Evolutionary conservation across 192 early-diverging fungal species (phyloP).

Genomic region (Gryganskiella cystojenkinii): DNA sequence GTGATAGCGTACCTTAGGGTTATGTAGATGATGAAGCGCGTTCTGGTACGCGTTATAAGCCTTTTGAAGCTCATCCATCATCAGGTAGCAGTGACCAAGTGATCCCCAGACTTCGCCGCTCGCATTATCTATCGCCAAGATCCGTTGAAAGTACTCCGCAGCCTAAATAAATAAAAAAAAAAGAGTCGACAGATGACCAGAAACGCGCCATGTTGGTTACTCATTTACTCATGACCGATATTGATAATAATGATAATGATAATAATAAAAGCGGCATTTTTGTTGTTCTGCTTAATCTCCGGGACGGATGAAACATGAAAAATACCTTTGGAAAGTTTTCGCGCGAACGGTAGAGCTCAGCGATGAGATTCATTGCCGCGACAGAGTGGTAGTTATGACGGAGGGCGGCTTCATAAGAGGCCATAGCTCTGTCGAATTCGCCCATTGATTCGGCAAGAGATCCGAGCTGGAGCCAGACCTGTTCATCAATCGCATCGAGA

Average conservation of each 20-base stretch:
- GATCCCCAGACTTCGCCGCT: conserved; percentile 98
- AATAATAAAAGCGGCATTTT: background rate
- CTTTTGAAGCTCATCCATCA: conserved; percentile 94
- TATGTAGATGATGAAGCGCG: conserved; percentile 90
- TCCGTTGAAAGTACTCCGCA: conserved; percentile 92
- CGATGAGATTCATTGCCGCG: conserved; percentile 81
- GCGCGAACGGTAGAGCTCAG: conserved; percentile 81
- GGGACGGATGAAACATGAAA: too few relatives aligned
- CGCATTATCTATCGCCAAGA: conserved; percentile 80
- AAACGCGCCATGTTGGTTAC: too few relatives aligned
- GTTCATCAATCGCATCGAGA: conserved; percentile 65
- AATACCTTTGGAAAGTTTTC: conserved; percentile 87
- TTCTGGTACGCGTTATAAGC: conserved; percentile 97
- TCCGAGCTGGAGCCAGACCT: conserved; percentile 73
- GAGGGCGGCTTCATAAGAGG: conserved; percentile 88
- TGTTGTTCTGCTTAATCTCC: background rate
- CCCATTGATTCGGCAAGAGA: conserved; percentile 58
- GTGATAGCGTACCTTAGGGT: conserved; percentile 90
- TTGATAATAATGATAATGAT: background rate
- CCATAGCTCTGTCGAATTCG: conserved; percentile 87
- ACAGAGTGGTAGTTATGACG: conserved; percentile 95
- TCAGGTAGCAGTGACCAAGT: conserved; percentile 94
- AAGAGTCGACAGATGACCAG: conserved; percentile 4
- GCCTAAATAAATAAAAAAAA: conserved; percentile 62
- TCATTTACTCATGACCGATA: background rate